Conservation (phyloP, 148 eudicot genomes). For the Pouteria glomerata region DNA sequence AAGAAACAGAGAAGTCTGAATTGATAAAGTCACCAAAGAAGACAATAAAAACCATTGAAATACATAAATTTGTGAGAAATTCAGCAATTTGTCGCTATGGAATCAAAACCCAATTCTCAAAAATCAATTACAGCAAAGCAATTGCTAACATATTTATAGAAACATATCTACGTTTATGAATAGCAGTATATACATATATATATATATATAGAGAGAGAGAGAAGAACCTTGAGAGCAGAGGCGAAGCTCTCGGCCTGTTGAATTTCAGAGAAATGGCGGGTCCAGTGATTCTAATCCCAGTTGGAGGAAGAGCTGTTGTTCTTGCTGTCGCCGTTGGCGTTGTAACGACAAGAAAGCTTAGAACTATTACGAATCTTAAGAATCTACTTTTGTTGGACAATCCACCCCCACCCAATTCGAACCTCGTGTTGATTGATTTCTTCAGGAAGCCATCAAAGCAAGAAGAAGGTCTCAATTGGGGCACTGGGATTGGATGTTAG, state of each 20-base stretch:
- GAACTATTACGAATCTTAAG: slow-evolving; percentile 9
- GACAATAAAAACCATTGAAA: not conserved
- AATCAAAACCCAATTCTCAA: not conserved
- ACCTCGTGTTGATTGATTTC: slow-evolving; percentile 4
- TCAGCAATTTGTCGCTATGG: not conserved
- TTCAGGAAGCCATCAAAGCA: slow-evolving; percentile 2
- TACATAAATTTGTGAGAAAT: not conserved
- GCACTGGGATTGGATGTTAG: slow-evolving; percentile 21
- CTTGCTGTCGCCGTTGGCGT: not conserved
- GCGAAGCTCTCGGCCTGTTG: slow-evolving; percentile 61
- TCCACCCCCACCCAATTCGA: not conserved
- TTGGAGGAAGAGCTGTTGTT: slow-evolving; percentile 14
- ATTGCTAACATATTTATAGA: not conserved
- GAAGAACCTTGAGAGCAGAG: slow-evolving; percentile 59
- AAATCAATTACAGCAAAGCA: no score
- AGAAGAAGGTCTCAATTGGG: slow-evolving; percentile 25
- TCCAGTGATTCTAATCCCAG: slow-evolving; percentile 79
- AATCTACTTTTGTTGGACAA: slow-evolving; percentile 3
- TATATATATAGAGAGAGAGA: not conserved
- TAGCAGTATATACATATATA: not conserved
- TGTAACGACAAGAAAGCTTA: slow-evolving; percentile 30
- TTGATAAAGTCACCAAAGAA: not conserved
- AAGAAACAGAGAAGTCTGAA: not conserved
- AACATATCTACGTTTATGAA: not conserved
- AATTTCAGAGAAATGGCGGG: slow-evolving; percentile 51